phyloP scores from a whole-genome alignment of 805 yeast genomes.

The Candida schatavii region DNA sequence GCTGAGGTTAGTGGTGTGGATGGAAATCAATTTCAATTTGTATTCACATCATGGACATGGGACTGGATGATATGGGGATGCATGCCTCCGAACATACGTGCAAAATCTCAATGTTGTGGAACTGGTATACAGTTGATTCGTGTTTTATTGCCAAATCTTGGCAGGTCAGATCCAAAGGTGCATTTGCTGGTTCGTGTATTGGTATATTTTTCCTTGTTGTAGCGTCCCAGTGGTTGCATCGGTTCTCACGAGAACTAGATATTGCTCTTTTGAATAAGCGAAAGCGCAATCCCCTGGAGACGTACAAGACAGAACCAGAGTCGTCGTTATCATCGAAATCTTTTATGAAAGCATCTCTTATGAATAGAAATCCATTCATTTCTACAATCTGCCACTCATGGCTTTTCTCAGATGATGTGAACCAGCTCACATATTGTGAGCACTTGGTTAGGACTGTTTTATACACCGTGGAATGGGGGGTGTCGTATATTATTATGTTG shows the following conservation, averaged over 20 bases:
- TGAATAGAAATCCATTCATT: slow-evolving; percentile 18
- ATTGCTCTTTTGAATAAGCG: slow-evolving; percentile 27
- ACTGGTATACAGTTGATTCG: slow-evolving; percentile 66
- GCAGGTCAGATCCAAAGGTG: slow-evolving; percentile 58
- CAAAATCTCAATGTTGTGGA: slow-evolving; percentile 61
- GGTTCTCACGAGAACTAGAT: slow-evolving; percentile 53
- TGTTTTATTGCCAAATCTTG: slow-evolving; percentile 64
- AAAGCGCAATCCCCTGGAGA: neutral
- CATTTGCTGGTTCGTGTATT: slow-evolving; percentile 71
- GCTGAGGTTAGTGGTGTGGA: too few species aligned
- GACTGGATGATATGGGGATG: slow-evolving; percentile 11
- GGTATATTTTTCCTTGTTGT: slow-evolving; percentile 62
- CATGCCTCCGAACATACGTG: slow-evolving; percentile 12
- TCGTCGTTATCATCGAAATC: too few species aligned
- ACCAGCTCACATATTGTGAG: slow-evolving; percentile 33
- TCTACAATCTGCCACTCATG: slow-evolving; percentile 33
- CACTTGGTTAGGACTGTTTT: slow-evolving; percentile 50
- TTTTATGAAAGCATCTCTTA: too few species aligned
- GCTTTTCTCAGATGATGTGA: slow-evolving; percentile 17
- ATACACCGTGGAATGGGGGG: slow-evolving; percentile 60
- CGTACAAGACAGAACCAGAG: neutral
- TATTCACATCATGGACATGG: slow-evolving; percentile 11
- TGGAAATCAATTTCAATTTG: too few species aligned
- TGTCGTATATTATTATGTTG: slow-evolving; percentile 65
- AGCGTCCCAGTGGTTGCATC: slow-evolving; percentile 55